These are phyloP conservation scores for Nemania sp. DNA, from an alignment of 2,329 filamentous ascomycete genomes.

Conservation along the genomic window DNA sequence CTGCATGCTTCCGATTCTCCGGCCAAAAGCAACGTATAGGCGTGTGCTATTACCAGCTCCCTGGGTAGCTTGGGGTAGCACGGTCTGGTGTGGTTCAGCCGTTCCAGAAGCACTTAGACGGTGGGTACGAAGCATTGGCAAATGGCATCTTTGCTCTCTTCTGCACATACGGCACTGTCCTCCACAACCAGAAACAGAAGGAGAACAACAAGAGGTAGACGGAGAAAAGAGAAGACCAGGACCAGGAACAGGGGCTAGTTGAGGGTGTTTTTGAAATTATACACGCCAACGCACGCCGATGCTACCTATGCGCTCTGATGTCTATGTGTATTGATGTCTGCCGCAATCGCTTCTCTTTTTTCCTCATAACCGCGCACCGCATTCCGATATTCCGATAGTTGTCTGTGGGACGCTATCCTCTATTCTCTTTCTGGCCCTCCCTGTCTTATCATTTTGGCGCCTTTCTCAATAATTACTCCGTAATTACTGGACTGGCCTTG, in stretches of 20 bases:
- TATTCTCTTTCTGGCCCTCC: no score
- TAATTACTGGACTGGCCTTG: not conserved
- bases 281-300: constrained; percentile 3
- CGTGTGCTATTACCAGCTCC: constrained; percentile 10
- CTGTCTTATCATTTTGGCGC: not conserved
- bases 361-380: not conserved
- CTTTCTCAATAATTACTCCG: no score
- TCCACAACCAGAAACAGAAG: no score
- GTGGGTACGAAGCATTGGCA: constrained; percentile 22
- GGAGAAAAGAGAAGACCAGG: not conserved
- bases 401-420: not conserved
- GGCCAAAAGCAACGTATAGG: constrained; percentile 17
- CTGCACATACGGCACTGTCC: not conserved
- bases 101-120: constrained; percentile 10
- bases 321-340: constrained; percentile 7
- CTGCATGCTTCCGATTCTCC: constrained; percentile 9
- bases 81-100: constrained; percentile 10
- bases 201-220: not conserved
- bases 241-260: no score
- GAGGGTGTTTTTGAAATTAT: no score
- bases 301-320: constrained; percentile 11
- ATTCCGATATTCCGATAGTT: not conserved
- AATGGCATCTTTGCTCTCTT: constrained; percentile 18
- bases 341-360: not conserved
- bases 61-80: constrained; percentile 1